phyloP scores from a whole-genome alignment of 2,329 filamentous ascomycete genomes.

The Trichoderma sp. region DNA sequence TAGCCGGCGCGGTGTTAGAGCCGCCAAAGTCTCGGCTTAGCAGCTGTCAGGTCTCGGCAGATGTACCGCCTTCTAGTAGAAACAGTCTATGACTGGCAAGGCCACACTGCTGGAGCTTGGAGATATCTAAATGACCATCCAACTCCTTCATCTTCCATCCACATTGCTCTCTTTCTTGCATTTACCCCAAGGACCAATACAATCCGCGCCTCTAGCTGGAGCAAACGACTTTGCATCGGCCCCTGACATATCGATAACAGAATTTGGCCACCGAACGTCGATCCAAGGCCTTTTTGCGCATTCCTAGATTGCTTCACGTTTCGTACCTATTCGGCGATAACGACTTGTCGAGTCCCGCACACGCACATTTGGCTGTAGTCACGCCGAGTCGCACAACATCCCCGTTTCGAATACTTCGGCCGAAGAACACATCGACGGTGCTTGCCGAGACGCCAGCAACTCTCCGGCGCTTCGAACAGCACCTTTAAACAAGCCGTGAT shows the following conservation, averaged over 20 bases:
- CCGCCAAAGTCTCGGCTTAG: not conserved
- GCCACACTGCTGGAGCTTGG: conserved; percentile 5
- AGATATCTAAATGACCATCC: conserved; percentile 13
- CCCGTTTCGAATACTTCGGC: not conserved
- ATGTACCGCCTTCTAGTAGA: conserved; percentile 5
- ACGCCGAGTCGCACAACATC: conserved; percentile 8
- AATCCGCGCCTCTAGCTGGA: not conserved
- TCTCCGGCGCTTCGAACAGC: conserved; percentile 45
- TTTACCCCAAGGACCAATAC: not conserved
- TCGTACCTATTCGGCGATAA: conserved; percentile 9
- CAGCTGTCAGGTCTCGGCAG: not conserved
- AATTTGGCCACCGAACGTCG: not conserved
- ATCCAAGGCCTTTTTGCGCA: not conserved
- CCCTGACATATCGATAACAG: not conserved
- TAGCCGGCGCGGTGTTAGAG: not conserved
- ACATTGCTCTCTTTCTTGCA: not conserved
- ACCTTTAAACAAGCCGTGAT: conserved; percentile 94
- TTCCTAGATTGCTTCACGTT: not conserved
- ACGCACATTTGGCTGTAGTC: conserved; percentile 1
- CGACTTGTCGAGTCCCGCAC: conserved; percentile 6
- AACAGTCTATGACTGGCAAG: not conserved
- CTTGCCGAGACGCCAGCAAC: conserved; percentile 11
- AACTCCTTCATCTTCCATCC: not conserved
- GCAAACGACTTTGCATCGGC: not conserved
- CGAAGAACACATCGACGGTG: not conserved